A percentile compares a stretch with the other conserved stretches of the same genome.
These are phyloP conservation scores for Caryopteris hybrid DNA, from an alignment of 305 asterid genomes.

Conservation along the genomic window DNA sequence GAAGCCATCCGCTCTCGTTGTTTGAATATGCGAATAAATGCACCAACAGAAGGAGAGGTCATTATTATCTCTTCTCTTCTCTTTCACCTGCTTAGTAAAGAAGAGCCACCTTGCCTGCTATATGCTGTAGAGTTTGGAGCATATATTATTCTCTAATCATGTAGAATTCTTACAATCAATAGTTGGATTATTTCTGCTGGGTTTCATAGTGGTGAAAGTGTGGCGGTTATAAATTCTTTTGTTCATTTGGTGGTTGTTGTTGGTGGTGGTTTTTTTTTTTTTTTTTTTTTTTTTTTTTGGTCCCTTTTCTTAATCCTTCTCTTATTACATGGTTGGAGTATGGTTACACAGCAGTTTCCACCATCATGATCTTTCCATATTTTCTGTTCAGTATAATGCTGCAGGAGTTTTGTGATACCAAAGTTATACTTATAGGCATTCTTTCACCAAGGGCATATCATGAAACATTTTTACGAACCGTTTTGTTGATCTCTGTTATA, in stretches of 20 bases:
- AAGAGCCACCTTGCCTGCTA: not conserved
- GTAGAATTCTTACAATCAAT: not conserved
- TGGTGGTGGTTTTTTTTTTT: not conserved
- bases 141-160: not conserved
- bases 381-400: not conserved
- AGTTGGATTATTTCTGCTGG: not conserved
- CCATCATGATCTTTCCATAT: not conserved
- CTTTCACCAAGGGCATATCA: not conserved
- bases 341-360: not conserved
- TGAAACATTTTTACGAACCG: not conserved
- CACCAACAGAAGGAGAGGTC: slow-evolving; percentile 84
- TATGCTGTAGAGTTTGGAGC: not conserved
- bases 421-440: not conserved
- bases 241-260: too few species aligned
- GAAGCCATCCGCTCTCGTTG: slow-evolving; percentile 99
- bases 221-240: not conserved
- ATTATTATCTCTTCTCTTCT: slow-evolving; percentile 10
- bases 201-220: not conserved
- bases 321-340: not conserved
- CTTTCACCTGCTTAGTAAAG: slow-evolving; percentile 10
- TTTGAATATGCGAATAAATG: slow-evolving; percentile 80
- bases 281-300: not conserved
- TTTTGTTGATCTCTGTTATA: not conserved
- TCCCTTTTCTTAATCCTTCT: too few species aligned
- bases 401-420: not conserved